Base-by-base conservation (phyloP, 805 yeast genomes). In the Brettanomyces bruxellensis region DNA sequence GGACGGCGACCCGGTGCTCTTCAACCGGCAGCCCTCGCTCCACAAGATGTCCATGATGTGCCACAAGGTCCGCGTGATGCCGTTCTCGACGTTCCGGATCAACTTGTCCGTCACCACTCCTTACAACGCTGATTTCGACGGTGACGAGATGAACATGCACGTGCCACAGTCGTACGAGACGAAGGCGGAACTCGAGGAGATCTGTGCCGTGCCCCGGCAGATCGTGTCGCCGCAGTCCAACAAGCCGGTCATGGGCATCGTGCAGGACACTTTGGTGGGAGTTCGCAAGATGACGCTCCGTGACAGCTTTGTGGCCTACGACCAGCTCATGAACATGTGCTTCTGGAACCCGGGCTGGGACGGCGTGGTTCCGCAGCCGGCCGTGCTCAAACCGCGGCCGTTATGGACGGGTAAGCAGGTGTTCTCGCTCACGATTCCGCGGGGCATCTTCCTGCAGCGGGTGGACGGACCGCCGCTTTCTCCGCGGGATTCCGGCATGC, bases 11-110 rank as follows among this genome's bases (percentile, higher is more conserved):
- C 98, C 99, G 3, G 99, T 93, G 34, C 75, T 93, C 58, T 93
- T 93, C 75, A 93, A 93, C 66, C 95, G 99, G 75, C 99, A 93
- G 72, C 99, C 99, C 43, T 93, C 99, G 41, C 75, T 93, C 66
- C 99, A 93, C 72, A 93, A 95, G 67, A 93, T 93, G 98, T 91
- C 98, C 46, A 93, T 93, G 99, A 93, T 93, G 98, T 95, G 96
- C 14, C 99, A 93, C 65, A 79, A 96, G 69, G 99, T 93, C 35
- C 89, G 86, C 63, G 99, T 93, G 41, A 89, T 93, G 96, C 99
- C 99, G 11, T 93, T 89, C 64, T 90, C 98, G 5, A 93, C 99
- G 0, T 93, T 93, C 75, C 79, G 99, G 71, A 75, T 93, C 71
- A 93, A 93, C 62, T 73, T 93, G 64, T 93, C 98, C 25, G 99